A percentile compares a stretch with the other conserved stretches of the same genome.
phyloP scores from a whole-genome alignment of 176 grass and related monocot species.

The Carex myosuroides region DNA sequence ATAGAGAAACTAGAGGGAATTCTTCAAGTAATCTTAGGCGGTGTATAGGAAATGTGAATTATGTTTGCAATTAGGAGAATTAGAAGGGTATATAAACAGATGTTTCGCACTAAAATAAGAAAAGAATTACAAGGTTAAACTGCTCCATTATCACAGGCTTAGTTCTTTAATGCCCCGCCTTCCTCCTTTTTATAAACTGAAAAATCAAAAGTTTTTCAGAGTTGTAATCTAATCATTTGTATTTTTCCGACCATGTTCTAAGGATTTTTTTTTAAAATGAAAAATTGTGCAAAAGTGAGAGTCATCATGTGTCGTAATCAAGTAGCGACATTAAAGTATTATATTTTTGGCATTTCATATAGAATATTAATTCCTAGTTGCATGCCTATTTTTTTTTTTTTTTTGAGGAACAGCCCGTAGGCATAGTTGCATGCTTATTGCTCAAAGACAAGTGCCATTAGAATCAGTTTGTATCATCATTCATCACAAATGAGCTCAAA shows the following conservation, averaged over 20 bases:
- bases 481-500: neutral
- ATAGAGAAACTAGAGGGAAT: neutral
- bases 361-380: neutral
- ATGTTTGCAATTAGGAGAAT: neutral
- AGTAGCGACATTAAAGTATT: neutral
- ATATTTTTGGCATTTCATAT: slow-evolving; percentile 1
- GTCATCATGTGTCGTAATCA: neutral
- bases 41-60: neutral
- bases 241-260: neutral
- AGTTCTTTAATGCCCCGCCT: neutral
- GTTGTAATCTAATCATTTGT: slow-evolving; percentile 10
- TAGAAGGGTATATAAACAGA: neutral
- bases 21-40: neutral
- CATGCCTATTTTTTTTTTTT: neutral
- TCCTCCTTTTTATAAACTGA: neutral
- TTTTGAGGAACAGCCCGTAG: too few species aligned
- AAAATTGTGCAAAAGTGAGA: neutral
- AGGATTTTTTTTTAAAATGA: neutral
- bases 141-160: slow-evolving; percentile 1
- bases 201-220: neutral
- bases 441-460: neutral
- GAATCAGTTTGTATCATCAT: neutral
- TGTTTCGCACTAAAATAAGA: neutral
- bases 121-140: neutral
- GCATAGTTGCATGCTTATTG: neutral